These are phyloP conservation scores for Podaxis carcinomalis DNA, from an alignment of 768 basidiomycete species.

Conservation along the genomic window DNA sequence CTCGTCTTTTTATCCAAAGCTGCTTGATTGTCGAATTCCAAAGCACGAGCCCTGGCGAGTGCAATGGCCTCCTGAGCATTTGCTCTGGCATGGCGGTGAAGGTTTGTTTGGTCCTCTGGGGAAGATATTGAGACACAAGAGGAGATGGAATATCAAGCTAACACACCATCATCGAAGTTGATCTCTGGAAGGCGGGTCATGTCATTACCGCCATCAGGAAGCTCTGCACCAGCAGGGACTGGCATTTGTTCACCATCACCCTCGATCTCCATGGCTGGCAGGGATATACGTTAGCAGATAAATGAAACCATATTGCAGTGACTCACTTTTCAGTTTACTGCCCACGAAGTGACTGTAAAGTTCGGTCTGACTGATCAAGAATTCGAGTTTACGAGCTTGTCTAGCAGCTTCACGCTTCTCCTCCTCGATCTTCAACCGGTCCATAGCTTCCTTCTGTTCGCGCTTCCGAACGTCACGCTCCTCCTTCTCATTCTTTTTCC, in stretches of 20 bases:
- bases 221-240: constrained; percentile 52
- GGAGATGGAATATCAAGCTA: constrained; percentile 18
- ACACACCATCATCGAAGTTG: constrained; percentile 84
- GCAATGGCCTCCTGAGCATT: constrained; percentile 89
- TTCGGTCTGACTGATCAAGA: constrained; percentile 97
- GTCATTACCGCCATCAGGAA: constrained; percentile 49
- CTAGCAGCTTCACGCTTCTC: constrained; percentile 91
- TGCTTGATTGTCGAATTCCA: constrained; percentile 82
- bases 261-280: constrained; percentile 71
- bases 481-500: constrained; percentile 98
- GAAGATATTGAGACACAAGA: constrained; percentile 4
- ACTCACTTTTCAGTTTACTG: constrained; percentile 87
- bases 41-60: constrained; percentile 72
- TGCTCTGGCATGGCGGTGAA: constrained; percentile 77
- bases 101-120: constrained; percentile 82
- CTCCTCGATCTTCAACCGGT: constrained; percentile 84
- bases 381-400: constrained; percentile 95
- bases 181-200: constrained; percentile 59
- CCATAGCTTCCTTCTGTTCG: constrained; percentile 91
- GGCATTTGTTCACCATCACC: constrained; percentile 41
- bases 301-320: constrained; percentile 10
- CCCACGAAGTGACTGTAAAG: constrained; percentile 99
- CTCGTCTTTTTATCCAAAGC: constrained; percentile 78
- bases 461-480: constrained; percentile 90
- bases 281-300: constrained; percentile 14